Percentiles rank a stretch among this genome's conserved stretches.
Evolutionary conservation across 345 rosid species (phyloP).

Genomic region (Trapa incisa): DNA sequence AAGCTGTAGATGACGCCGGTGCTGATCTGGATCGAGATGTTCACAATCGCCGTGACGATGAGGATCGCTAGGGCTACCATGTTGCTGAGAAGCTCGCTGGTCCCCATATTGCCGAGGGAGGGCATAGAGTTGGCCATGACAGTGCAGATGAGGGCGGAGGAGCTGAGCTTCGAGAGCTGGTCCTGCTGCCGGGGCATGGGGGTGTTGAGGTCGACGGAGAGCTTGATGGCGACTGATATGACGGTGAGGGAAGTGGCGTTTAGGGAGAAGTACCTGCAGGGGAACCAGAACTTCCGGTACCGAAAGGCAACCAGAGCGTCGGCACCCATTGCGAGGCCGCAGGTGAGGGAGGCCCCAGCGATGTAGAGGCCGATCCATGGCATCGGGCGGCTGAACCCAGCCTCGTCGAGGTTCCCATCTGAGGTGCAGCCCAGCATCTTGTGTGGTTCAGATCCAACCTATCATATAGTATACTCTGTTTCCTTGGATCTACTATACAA

Average conservation of each 20-base stretch:
- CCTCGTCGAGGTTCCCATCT: conserved; percentile 49
- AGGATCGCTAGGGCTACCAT: conserved; percentile 62
- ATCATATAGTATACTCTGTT: too few relatives aligned
- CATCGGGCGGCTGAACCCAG: conserved; percentile 51
- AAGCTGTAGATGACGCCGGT: conserved; percentile 60
- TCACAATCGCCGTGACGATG: conserved; percentile 54
- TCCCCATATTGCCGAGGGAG: conserved; percentile 67
- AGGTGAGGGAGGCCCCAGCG: conserved; percentile 56
- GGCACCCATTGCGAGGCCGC: conserved; percentile 59
- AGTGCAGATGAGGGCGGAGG: conserved; percentile 58
- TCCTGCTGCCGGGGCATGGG: conserved; percentile 74
- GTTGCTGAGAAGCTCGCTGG: conserved; percentile 37
- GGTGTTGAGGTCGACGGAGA: conserved; percentile 83
- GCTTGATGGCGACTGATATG: conserved; percentile 53
- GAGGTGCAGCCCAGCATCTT: conserved; percentile 44
- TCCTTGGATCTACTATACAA: too few relatives aligned
- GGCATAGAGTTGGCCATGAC: conserved; percentile 82
- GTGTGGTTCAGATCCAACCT: too few relatives aligned
- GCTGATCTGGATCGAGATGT: conserved; percentile 61
- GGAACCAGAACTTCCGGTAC: conserved; percentile 59
- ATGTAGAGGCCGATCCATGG: conserved; percentile 84
- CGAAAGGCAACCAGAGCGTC: conserved; percentile 54
- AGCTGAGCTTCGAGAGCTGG: conserved; percentile 83
- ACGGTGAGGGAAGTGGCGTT: conserved; percentile 76
- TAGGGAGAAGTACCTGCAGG: conserved; percentile 53